A percentile compares a stretch with the other conserved stretches of the same genome.
phyloP scores from a whole-genome alignment of 345 rosid genomes.

The Pugionium cornutum region DNA sequence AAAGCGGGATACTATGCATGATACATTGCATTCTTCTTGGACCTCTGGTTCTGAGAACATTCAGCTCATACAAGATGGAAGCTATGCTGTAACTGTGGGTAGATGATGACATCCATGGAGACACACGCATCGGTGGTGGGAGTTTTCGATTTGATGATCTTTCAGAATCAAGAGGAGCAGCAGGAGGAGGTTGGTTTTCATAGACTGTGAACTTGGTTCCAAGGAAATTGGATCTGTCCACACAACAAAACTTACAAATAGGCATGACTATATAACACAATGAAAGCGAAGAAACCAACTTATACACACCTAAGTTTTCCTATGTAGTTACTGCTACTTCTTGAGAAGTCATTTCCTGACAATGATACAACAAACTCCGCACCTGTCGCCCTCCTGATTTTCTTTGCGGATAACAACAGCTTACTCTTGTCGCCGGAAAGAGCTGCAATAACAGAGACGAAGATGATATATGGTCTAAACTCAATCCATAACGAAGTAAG shows the following conservation, averaged over 20 bases:
- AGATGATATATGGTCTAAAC: neutral
- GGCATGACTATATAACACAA: constrained; percentile 2
- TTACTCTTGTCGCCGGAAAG: constrained; percentile 76
- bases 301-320: constrained; percentile 71
- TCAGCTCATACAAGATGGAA: constrained; percentile 71
- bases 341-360: constrained; percentile 62
- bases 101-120: constrained; percentile 46
- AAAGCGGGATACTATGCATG: constrained; percentile 59
- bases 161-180: constrained; percentile 29
- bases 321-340: constrained; percentile 54
- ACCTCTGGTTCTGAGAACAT: constrained; percentile 81
- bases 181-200: constrained; percentile 59
- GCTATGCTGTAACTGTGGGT: constrained; percentile 48
- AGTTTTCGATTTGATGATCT: constrained; percentile 39
- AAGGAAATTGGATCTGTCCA: constrained; percentile 82
- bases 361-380: constrained; percentile 77
- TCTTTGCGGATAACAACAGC: constrained; percentile 81
- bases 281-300: neutral
- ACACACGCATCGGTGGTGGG: constrained; percentile 47
- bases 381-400: constrained; percentile 63
- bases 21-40: constrained; percentile 91
- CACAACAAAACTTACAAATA: constrained; percentile 14
- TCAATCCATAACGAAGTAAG: constrained; percentile 4
- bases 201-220: constrained; percentile 84
- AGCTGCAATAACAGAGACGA: constrained; percentile 44